These are phyloP conservation scores for Cladosporium colombiae DNA, from an alignment of 2,329 filamentous ascomycete species.

Conservation along the genomic window DNA sequence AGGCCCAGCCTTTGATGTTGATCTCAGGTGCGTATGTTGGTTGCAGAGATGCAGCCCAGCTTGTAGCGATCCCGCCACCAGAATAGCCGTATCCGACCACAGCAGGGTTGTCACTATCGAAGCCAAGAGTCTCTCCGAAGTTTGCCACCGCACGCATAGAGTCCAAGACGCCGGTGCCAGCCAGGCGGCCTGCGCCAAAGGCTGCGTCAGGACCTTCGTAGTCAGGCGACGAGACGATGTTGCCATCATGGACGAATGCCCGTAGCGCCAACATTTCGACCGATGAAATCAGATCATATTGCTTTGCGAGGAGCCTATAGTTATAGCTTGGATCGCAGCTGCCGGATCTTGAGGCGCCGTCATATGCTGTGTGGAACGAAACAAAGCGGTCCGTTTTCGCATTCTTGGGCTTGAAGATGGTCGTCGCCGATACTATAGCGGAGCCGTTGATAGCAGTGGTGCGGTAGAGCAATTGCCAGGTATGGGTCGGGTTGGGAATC, in stretches of 20 bases:
- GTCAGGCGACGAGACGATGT: slow-evolving; percentile 43
- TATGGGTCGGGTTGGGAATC: slow-evolving; percentile 26
- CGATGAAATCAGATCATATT: slow-evolving; percentile 27
- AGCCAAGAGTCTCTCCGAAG: slow-evolving; percentile 30
- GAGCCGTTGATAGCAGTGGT: slow-evolving; percentile 31
- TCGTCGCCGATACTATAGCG: slow-evolving; percentile 31
- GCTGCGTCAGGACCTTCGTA: slow-evolving; percentile 40
- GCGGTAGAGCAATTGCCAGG: slow-evolving; percentile 32
- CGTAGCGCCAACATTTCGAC: slow-evolving; percentile 28
- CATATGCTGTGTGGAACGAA: slow-evolving; percentile 34
- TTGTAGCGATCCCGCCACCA: slow-evolving; percentile 55
- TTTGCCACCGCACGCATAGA: slow-evolving; percentile 44
- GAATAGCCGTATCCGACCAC: slow-evolving; percentile 57
- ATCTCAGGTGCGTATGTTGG: slow-evolving; percentile 56
- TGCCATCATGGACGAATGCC: slow-evolving; percentile 26
- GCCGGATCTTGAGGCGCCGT: slow-evolving; percentile 38
- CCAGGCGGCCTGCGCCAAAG: slow-evolving; percentile 39
- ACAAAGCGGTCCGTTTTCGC: slow-evolving; percentile 32
- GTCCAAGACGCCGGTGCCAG: slow-evolving; percentile 47
- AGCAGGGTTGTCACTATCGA: slow-evolving; percentile 26
- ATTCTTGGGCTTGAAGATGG: slow-evolving; percentile 29
- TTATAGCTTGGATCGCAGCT: slow-evolving; percentile 46
- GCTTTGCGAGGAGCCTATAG: slow-evolving; percentile 28
- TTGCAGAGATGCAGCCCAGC: slow-evolving; percentile 55
- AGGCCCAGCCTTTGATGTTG: slow-evolving; percentile 49